Base-by-base conservation (phyloP, 2,329 filamentous ascomycete species). In the Aureobasidium leucospermi region DNA sequence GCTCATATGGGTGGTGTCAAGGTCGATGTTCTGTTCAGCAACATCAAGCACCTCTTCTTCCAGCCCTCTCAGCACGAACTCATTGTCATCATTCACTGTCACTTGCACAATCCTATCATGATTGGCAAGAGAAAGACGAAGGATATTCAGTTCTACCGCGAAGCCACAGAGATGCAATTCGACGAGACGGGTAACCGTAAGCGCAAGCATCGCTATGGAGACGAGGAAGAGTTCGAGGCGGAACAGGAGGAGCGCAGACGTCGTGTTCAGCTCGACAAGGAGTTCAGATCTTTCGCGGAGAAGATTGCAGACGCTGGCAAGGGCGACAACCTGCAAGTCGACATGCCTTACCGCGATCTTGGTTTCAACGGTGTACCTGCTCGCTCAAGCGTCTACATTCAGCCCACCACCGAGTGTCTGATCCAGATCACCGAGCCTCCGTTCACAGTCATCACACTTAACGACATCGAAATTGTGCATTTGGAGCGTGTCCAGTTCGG, bases 111-210 rank as follows among this genome's bases (percentile, higher is more conserved):
- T 63, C 94, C 94, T 2, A 97, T 99, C 71, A 91, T 99, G 74
- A 89, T 99, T 63, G 94, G 94, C 62, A 97, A 96, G 81, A 95
- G 96, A 78, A 99, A 99, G 84, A 96, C 94, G 10, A 96, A 94
- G 78, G 95, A 99, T 72, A 89, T 99, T 1, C 95, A 99, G 68
- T 99, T 99, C 76, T 96, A 96, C 70, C 85, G 94, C 58, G 94
- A 99, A 77, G 94, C 94, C 3, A 97, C 94, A 0, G 94, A 99
- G 66, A 97, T 99, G 73, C 91, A 96, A 69, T 97, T 99, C 67
- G 94, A 99, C 69, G 94, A 99, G 77, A 99, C 94, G 49, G 95
- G 94, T 66, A 99, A 97, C 75, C 85, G 95, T 64, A 96, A 96
- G 78, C 89, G 94, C 65, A 96, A 96, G 76, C 96, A 97, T 75